Conservation (phyloP, 768 basidiomycete species). For the Cyclocybe cylindracea region DNA sequence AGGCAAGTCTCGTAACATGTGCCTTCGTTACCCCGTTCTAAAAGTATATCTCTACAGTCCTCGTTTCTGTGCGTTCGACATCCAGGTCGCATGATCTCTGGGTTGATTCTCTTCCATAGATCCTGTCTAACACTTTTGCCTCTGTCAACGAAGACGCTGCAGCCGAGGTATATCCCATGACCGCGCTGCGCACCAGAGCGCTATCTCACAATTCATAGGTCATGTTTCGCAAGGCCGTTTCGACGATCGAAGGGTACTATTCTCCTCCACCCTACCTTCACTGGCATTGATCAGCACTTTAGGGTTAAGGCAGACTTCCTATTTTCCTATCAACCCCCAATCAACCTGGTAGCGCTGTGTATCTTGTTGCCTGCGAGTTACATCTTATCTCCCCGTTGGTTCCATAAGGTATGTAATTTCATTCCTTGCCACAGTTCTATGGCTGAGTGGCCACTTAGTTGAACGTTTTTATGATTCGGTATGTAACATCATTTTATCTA, state of each 20-base stretch:
- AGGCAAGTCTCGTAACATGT: slow-evolving; percentile 39
- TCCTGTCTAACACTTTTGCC: slow-evolving; percentile 93
- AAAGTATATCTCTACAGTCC: slow-evolving; percentile 43
- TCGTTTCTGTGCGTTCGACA: slow-evolving; percentile 67
- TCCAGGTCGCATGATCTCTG: not conserved
- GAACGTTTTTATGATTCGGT: slow-evolving; percentile 89
- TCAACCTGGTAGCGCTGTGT: slow-evolving; percentile 86
- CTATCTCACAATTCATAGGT: slow-evolving; percentile 49
- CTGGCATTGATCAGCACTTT: not conserved
- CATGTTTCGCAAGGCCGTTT: slow-evolving; percentile 93
- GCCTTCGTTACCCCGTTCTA: slow-evolving; percentile 2
- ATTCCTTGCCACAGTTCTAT: not conserved
- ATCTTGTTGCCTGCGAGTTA: slow-evolving; percentile 88
- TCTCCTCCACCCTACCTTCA: not conserved
- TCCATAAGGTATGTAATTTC: slow-evolving; percentile 75
- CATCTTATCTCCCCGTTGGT: slow-evolving; percentile 91
- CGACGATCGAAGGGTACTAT: slow-evolving; percentile 87
- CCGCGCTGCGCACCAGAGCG: not conserved
- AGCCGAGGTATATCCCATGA: slow-evolving; percentile 64
- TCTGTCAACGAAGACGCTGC: slow-evolving; percentile 91
- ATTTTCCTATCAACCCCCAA: slow-evolving; percentile 92
- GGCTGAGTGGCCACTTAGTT: slow-evolving; percentile 45
- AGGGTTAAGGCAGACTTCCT: slow-evolving; percentile 87
- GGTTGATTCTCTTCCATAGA: slow-evolving; percentile 43
- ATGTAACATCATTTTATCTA: not conserved